phyloP scores from a whole-genome alignment of 1,284 basidiomycete genomes.

The Ceratobasidium sp. region DNA sequence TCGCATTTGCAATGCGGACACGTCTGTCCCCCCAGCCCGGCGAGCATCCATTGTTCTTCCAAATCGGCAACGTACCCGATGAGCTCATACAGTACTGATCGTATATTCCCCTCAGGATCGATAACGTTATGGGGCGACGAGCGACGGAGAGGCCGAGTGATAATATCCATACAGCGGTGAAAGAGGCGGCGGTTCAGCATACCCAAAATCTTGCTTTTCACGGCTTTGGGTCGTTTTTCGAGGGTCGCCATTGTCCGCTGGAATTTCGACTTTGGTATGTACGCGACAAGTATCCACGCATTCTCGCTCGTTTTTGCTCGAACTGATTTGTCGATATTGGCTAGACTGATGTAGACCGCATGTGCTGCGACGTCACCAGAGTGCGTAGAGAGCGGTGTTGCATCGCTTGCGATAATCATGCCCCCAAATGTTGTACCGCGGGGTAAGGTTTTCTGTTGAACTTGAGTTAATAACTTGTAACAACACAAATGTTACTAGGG shows the following conservation, averaged over 20 bases:
- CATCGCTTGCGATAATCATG: not conserved
- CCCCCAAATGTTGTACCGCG: not conserved
- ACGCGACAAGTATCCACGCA: constrained; percentile 11
- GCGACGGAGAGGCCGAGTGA: not conserved
- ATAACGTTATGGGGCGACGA: not conserved
- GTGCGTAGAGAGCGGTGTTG: not conserved
- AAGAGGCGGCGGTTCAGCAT: constrained; percentile 17
- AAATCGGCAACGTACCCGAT: not conserved
- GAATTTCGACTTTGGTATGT: constrained; percentile 18
- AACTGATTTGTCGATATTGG: constrained; percentile 11
- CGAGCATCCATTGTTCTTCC: not conserved
- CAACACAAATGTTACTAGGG: not conserved
- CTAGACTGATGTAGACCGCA: constrained; percentile 8
- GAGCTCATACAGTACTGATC: not conserved
- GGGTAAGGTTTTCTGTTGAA: not conserved
- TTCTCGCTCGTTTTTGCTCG: not conserved
- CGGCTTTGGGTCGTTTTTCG: not conserved
- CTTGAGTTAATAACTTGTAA: not conserved
- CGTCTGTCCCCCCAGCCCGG: not conserved
- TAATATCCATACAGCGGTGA: constrained; percentile 17
- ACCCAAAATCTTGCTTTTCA: not conserved
- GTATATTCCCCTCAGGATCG: constrained; percentile 11
- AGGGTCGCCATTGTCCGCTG: not conserved
- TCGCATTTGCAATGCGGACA: not conserved
- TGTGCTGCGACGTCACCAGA: constrained; percentile 17